These are phyloP conservation scores for Dicorynia guianensis DNA, from an alignment of 306 rosid genomes.

Conservation along the genomic window DNA sequence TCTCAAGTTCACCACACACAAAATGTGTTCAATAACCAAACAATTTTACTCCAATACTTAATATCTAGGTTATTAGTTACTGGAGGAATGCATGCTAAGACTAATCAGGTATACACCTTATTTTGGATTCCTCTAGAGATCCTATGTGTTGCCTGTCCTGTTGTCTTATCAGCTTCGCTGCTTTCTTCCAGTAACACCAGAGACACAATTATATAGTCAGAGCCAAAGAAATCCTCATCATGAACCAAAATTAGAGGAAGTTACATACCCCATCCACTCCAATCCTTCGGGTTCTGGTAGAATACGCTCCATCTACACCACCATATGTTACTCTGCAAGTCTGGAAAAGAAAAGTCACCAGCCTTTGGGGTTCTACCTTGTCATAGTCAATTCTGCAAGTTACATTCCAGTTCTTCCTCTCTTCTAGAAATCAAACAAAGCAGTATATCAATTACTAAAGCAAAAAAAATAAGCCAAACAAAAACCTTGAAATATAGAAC, in stretches of 20 bases:
- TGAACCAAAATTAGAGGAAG: background rate
- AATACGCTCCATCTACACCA: conserved; percentile 85
- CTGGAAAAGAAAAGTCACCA: conserved; percentile 46
- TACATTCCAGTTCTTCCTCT: conserved; percentile 44
- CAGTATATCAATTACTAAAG: conserved; percentile 1
- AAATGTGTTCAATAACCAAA: background rate
- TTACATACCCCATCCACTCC: conserved; percentile 75
- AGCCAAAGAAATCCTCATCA: background rate
- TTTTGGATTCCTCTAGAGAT: conserved; percentile 83
- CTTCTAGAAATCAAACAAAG: conserved; percentile 34
- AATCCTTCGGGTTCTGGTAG: conserved; percentile 62
- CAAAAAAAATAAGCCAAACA: conserved; percentile 3
- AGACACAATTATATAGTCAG: conserved; percentile 30
- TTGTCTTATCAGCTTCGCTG: conserved; percentile 84
- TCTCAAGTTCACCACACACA: background rate
- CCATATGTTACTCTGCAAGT: conserved; percentile 81
- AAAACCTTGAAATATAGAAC: background rate
- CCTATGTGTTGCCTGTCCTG: conserved; percentile 77
- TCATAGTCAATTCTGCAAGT: conserved; percentile 37
- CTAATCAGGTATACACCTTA: conserved; percentile 61
- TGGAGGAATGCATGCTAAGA: background rate
- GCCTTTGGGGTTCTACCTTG: conserved; percentile 43
- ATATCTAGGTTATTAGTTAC: background rate
- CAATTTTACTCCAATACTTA: background rate
- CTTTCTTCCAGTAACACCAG: conserved; percentile 76